These are phyloP conservation scores for Cicer bijugum DNA, from an alignment of 306 rosid species.

Conservation along the genomic window DNA sequence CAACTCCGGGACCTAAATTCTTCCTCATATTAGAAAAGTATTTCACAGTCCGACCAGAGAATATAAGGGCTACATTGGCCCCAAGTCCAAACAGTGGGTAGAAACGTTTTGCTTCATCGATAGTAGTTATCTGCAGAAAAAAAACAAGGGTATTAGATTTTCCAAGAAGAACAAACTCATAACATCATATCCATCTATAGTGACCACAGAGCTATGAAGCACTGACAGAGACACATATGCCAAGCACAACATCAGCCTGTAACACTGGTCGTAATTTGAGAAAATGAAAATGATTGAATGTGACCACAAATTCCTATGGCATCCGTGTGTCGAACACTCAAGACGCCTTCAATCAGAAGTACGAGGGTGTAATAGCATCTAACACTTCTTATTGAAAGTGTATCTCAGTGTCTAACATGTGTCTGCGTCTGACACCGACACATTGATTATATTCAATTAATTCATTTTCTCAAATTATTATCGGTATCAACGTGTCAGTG, in stretches of 20 bases:
- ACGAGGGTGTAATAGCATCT: too few species aligned
- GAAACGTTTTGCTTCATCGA: conserved; percentile 89
- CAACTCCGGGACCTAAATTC: conserved; percentile 88
- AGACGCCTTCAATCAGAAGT: neutral
- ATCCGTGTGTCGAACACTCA: neutral
- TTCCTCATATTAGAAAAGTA: conserved; percentile 85
- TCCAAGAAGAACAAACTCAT: conserved; percentile 31
- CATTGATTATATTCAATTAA: too few species aligned
- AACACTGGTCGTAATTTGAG: neutral
- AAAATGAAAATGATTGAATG: neutral
- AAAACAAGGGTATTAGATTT: conserved; percentile 30
- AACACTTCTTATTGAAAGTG: too few species aligned
- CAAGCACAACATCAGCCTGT: neutral
- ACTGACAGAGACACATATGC: neutral
- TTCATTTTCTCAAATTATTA: too few species aligned
- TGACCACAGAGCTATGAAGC: neutral
- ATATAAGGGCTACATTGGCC: conserved; percentile 86
- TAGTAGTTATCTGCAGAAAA: conserved; percentile 75
- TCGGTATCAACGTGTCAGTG: too few species aligned
- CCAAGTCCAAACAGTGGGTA: conserved; percentile 95
- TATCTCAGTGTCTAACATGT: too few species aligned
- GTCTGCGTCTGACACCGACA: too few species aligned
- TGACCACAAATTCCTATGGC: neutral
- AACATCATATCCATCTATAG: neutral
- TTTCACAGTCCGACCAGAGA: conserved; percentile 92